Conservation (phyloP, 129 eudicot genomes). For the Ambrosia artemisiifolia region DNA sequence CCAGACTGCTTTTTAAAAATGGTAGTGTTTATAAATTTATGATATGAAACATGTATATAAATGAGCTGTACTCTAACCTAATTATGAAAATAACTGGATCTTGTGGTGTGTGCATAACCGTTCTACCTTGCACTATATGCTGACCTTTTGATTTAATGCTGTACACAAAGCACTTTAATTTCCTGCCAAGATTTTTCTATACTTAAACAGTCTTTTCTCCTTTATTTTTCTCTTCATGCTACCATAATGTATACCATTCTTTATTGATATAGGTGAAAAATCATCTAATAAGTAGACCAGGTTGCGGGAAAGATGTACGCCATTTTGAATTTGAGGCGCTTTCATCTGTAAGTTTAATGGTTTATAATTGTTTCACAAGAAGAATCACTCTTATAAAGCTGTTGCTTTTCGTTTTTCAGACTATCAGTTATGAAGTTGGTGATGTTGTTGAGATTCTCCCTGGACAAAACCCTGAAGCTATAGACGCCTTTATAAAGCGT, state of each 20-base stretch:
- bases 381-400: neutral
- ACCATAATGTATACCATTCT: neutral
- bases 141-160: slow-evolving; percentile 4
- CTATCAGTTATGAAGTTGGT: slow-evolving; percentile 77
- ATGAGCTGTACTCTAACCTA: neutral
- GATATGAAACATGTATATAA: neutral
- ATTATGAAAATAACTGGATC: neutral
- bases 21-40: slow-evolving; percentile 34
- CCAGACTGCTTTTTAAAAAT: slow-evolving; percentile 75
- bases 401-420: slow-evolving; percentile 36
- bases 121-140: neutral
- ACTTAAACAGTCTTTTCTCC: neutral
- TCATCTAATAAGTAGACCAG: slow-evolving; percentile 42
- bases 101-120: neutral
- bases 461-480: slow-evolving; percentile 60
- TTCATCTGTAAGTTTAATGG: slow-evolving; percentile 62
- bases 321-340: slow-evolving; percentile 84
- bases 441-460: slow-evolving; percentile 95
- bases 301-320: slow-evolving; percentile 74
- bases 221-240: neutral
- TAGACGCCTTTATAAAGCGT: slow-evolving; percentile 72
- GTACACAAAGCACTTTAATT: neutral
- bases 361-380: neutral
- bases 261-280: slow-evolving; percentile 47
- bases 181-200: neutral